Evolutionary conservation across 2,329 filamentous ascomycete genomes (phyloP).

Genomic region (Colletotrichum tofieldiae): DNA sequence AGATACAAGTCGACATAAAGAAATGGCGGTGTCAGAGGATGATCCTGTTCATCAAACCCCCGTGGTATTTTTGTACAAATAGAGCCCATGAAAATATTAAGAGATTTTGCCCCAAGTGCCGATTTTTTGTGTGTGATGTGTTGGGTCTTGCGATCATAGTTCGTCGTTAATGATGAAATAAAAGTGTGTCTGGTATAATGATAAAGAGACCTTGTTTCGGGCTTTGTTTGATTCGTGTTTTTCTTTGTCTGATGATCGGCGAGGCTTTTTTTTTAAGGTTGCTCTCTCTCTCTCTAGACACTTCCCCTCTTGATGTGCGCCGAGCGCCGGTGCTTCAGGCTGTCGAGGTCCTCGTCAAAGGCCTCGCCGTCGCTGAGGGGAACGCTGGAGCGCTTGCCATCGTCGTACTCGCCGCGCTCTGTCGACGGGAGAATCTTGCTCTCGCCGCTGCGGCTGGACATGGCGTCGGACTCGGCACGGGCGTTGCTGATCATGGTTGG

Average conservation of each 20-base stretch:
- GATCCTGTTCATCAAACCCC: slow-evolving; percentile 4
- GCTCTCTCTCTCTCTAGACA: slow-evolving; percentile 51
- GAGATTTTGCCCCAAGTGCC: slow-evolving; percentile 14
- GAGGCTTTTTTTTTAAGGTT: slow-evolving; percentile 7
- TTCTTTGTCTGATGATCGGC: background rate
- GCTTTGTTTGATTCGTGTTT: slow-evolving; percentile 2
- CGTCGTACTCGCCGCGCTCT: slow-evolving; percentile 57
- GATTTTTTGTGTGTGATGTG: slow-evolving; percentile 13
- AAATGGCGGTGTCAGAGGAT: slow-evolving; percentile 3
- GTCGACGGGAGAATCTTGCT: slow-evolving; percentile 57
- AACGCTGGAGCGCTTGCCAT: slow-evolving; percentile 54
- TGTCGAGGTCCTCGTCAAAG: slow-evolving; percentile 62
- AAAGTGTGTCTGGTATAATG: slow-evolving; percentile 23
- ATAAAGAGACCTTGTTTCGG: background rate
- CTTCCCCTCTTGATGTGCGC: slow-evolving; percentile 63
- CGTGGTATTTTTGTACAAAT: slow-evolving; percentile 6
- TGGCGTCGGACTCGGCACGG: slow-evolving; percentile 66
- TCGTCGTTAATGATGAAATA: slow-evolving; percentile 37
- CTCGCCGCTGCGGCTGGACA: slow-evolving; percentile 51
- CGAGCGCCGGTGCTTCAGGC: slow-evolving; percentile 52
- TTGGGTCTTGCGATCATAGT: slow-evolving; percentile 36
- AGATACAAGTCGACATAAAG: slow-evolving; percentile 16
- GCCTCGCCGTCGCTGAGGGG: slow-evolving; percentile 65
- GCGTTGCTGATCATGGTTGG: slow-evolving; percentile 73
- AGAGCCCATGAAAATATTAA: slow-evolving; percentile 6